Evolutionary conservation across 169 alveolate genomes (phyloP).

Genomic region (Eimeria maxima): DNA sequence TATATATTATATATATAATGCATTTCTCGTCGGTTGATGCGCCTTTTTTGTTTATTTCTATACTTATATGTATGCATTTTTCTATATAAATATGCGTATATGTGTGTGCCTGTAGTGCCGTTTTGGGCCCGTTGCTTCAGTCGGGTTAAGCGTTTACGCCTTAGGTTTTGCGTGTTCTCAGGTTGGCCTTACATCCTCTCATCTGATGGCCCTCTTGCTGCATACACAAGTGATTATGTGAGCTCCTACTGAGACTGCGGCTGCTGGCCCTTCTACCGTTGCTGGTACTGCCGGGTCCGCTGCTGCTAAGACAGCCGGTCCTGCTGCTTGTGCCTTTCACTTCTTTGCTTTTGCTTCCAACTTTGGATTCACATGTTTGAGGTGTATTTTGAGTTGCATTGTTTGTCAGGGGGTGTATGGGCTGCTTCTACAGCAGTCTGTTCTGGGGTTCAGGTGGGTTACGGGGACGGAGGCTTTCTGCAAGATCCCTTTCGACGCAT

Average conservation of each 20-base stretch:
- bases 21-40: no score
- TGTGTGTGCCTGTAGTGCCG: not conserved
- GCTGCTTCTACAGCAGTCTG: conserved; percentile 2
- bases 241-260: not conserved
- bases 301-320: not conserved
- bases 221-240: conserved; percentile 57
- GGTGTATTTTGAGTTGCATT: not conserved
- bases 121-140: not conserved
- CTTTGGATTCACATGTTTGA: not conserved
- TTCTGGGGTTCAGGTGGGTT: conserved; percentile 42
- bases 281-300: not conserved
- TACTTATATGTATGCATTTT: not conserved
- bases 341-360: not conserved
- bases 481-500: not conserved
- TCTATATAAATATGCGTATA: not conserved
- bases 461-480: conserved; percentile 59
- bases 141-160: not conserved
- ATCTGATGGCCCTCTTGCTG: conserved; percentile 63
- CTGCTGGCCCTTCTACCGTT: not conserved
- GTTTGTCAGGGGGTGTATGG: conserved; percentile 52
- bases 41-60: no score
- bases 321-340: not conserved
- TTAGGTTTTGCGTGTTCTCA: not conserved
- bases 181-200: conserved; percentile 64
- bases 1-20: not conserved